Percentiles rank a stretch among this genome's conserved stretches.
Evolutionary conservation across 768 basidiomycete genomes (phyloP).

Genomic region (Macrolepiota fuliginosa): DNA sequence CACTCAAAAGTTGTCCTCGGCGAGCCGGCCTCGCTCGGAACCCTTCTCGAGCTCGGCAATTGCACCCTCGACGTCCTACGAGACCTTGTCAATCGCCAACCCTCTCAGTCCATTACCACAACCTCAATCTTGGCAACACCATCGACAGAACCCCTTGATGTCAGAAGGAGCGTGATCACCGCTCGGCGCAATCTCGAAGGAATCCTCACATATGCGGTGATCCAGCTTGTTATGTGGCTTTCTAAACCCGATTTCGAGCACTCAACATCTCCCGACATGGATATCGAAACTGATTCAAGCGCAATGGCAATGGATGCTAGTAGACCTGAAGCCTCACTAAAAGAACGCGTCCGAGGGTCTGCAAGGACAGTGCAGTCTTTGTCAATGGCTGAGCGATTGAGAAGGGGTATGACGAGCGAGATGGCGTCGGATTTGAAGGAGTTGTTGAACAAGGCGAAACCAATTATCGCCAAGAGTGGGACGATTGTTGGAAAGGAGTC

Average conservation of each 20-base stretch:
- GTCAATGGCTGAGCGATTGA: conserved; percentile 60
- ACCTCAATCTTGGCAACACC: conserved; percentile 23
- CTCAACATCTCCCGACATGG: conserved; percentile 32
- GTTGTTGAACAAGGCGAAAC: conserved; percentile 62
- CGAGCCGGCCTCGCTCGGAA: conserved; percentile 83
- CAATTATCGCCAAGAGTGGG: conserved; percentile 60
- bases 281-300: conserved; percentile 36
- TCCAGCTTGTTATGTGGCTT: conserved; percentile 79
- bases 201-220: conserved; percentile 66
- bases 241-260: conserved; percentile 68
- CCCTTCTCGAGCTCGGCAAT: conserved; percentile 81
- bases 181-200: conserved; percentile 65
- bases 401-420: conserved; percentile 79
- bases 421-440: conserved; percentile 71
- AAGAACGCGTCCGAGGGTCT: conserved; percentile 38
- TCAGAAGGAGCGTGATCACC: conserved; percentile 55
- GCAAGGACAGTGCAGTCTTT: conserved; percentile 36
- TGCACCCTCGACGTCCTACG: conserved; percentile 73
- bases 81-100: conserved; percentile 60
- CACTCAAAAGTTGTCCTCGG: conserved; percentile 82
- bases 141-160: conserved; percentile 39
- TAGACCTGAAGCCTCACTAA: conserved; percentile 19
- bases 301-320: conserved; percentile 33
- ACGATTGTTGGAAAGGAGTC: conserved; percentile 40
- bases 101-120: conserved; percentile 51